phyloP scores from a whole-genome alignment of 805 yeast genomes.

The Starmerella kuoi region DNA sequence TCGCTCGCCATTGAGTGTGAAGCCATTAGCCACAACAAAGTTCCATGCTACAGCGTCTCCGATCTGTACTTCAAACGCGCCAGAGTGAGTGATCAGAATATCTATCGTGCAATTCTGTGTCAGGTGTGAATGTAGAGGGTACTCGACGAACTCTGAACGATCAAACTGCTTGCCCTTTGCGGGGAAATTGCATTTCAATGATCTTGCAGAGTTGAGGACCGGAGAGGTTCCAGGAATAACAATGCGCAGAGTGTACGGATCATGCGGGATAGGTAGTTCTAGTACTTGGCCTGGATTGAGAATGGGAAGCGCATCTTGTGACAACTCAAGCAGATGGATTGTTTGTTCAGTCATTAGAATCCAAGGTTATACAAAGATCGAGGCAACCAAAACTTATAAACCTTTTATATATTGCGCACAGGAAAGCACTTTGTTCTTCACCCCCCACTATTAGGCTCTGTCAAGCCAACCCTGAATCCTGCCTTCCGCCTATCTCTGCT shows the following conservation, averaged over 20 bases:
- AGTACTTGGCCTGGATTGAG: conserved; percentile 29
- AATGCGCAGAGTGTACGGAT: conserved; percentile 39
- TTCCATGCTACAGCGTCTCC: conserved; percentile 42
- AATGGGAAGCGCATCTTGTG: conserved; percentile 25
- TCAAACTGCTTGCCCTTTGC: conserved; percentile 37
- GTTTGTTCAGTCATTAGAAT: too few relatives aligned
- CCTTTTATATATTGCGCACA: too few relatives aligned
- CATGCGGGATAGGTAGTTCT: conserved; percentile 31
- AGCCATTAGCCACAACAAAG: conserved; percentile 70
- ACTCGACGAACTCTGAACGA: conserved; percentile 45
- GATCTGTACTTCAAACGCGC: conserved; percentile 65
- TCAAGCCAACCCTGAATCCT: too few relatives aligned
- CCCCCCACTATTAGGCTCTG: too few relatives aligned
- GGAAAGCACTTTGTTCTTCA: too few relatives aligned
- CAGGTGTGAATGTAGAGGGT: conserved; percentile 33
- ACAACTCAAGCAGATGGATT: conserved; percentile 11
- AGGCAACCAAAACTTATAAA: too few relatives aligned
- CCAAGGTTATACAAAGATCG: too few relatives aligned
- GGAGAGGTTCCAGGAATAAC: conserved; percentile 64
- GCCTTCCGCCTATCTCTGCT: too few relatives aligned
- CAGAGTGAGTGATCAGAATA: conserved; percentile 56
- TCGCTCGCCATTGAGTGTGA: conserved; percentile 42
- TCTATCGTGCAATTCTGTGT: conserved; percentile 55
- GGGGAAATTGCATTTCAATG: conserved; percentile 65
- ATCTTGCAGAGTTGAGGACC: conserved; percentile 51